Conservation (phyloP, 139 green algal species). For the Chlorella vulgaris region DNA sequence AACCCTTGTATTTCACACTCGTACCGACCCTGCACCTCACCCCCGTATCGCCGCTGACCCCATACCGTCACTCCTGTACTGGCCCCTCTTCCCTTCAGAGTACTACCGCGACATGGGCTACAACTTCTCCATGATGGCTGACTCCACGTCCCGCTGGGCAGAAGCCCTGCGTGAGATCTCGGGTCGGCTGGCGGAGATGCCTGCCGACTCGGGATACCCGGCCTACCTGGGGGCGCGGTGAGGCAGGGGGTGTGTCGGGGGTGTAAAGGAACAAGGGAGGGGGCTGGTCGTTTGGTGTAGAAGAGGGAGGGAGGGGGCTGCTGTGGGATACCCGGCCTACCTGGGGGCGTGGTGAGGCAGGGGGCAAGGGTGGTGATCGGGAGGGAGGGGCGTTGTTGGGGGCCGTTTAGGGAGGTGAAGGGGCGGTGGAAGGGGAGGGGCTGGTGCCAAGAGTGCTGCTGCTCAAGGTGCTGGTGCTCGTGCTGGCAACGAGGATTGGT, state of each 20-base stretch:
- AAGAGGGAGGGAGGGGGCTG: background rate
- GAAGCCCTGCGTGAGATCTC: conserved; percentile 99
- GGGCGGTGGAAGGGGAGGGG: too few relatives aligned
- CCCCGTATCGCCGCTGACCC: background rate
- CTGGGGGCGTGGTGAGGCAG: too few relatives aligned
- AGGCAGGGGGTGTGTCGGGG: conserved; percentile 66
- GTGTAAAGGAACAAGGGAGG: background rate
- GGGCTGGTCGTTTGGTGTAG: background rate
- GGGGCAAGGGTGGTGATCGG: too few relatives aligned
- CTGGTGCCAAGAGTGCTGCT: too few relatives aligned
- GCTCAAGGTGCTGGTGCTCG: too few relatives aligned
- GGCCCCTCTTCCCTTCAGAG: conserved; percentile 67
- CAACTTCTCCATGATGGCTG: conserved; percentile 98
- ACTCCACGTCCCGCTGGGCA: conserved; percentile 98
- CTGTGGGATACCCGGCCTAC: too few relatives aligned
- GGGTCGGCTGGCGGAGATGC: conserved; percentile 98
- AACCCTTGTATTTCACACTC: too few relatives aligned
- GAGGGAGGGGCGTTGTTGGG: too few relatives aligned
- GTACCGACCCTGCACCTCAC: background rate
- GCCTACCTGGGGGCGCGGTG: conserved; percentile 87
- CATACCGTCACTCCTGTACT: background rate
- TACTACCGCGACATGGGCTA: conserved; percentile 99
- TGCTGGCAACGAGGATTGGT: too few relatives aligned
- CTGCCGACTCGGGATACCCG: conserved; percentile 93
- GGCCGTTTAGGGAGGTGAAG: too few relatives aligned